Percentiles rank a stretch among this genome's conserved stretches.
These are phyloP conservation scores for Aspergillus sp. DNA, from an alignment of 2,329 filamentous ascomycete species.

Conservation along the genomic window DNA sequence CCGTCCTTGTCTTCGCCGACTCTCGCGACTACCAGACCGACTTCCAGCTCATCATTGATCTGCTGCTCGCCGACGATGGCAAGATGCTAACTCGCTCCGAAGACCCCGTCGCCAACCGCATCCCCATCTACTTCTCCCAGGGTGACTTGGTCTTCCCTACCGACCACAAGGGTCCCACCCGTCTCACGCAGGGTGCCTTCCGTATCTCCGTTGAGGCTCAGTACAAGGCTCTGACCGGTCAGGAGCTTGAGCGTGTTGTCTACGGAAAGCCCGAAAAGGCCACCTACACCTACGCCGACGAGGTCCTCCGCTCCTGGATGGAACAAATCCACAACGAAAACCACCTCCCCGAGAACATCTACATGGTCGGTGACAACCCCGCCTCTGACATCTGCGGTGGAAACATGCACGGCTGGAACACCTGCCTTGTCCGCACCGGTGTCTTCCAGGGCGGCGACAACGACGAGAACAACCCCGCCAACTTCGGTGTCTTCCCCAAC, in stretches of 20 bases:
- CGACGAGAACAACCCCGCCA: constrained; percentile 73
- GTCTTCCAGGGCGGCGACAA: constrained; percentile 76
- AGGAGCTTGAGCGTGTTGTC: constrained; percentile 71
- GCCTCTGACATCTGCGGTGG: constrained; percentile 72
- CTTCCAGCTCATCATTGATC: constrained; percentile 74
- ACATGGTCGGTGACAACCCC: constrained; percentile 77
- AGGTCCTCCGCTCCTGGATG: constrained; percentile 73
- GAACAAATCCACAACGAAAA: constrained; percentile 72
- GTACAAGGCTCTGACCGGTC: constrained; percentile 61
- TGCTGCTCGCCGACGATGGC: constrained; percentile 68
- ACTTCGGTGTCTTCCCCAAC: constrained; percentile 73
- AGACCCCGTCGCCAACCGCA: constrained; percentile 64
- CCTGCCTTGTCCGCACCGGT: constrained; percentile 73
- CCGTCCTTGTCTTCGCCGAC: constrained; percentile 74
- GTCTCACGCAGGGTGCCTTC: constrained; percentile 75
- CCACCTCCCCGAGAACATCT: constrained; percentile 66
- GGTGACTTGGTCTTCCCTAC: constrained; percentile 65
- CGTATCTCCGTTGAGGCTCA: constrained; percentile 72
- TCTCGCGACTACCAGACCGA: constrained; percentile 73
- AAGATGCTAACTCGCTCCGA: constrained; percentile 64
- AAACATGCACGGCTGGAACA: constrained; percentile 83
- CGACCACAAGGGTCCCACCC: constrained; percentile 61
- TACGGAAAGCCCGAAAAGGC: constrained; percentile 74
- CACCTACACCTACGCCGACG: constrained; percentile 77
- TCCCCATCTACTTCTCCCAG: constrained; percentile 73